These are phyloP conservation scores for Thielaviopsis populi DNA, from an alignment of 2,329 filamentous ascomycete genomes.

Conservation along the genomic window DNA sequence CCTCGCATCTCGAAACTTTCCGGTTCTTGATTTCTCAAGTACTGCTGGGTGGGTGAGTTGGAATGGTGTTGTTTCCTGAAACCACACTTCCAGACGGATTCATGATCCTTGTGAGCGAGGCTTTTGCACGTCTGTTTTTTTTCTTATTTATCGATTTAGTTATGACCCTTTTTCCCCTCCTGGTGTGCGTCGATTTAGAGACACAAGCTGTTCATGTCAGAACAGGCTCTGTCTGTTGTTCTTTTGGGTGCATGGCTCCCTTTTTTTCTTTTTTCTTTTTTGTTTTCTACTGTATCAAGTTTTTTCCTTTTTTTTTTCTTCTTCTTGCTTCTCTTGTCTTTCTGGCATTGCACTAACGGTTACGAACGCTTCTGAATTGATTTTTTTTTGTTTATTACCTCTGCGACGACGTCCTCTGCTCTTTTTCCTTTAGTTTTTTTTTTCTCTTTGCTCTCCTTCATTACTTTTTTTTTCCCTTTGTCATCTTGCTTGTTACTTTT, in stretches of 20 bases:
- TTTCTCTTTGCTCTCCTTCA: neutral
- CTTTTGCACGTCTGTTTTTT: neutral
- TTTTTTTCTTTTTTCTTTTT: neutral
- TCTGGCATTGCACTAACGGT: conserved; percentile 14
- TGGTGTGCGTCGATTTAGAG: neutral
- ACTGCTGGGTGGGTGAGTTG: neutral
- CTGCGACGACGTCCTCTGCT: conserved; percentile 7
- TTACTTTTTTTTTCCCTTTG: neutral
- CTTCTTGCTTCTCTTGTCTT: conserved; percentile 14
- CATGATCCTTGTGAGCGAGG: neutral
- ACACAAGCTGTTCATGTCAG: conserved; percentile 4
- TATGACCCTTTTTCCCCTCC: conserved; percentile 1
- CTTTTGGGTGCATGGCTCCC: neutral
- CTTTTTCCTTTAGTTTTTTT: conserved; percentile 5
- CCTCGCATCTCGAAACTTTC: neutral
- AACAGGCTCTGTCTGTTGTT: conserved; percentile 3
- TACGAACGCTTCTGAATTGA: conserved; percentile 17
- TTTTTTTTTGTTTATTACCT: neutral
- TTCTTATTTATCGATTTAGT: conserved; percentile 7
- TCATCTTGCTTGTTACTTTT: neutral
- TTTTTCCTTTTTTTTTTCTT: neutral
- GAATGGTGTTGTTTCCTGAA: neutral
- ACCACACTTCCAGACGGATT: neutral
- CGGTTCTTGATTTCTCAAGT: neutral
- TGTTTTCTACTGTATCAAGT: conserved; percentile 6